Evolutionary conservation across 2,329 filamentous ascomycete species (phyloP).

Genomic region (Fusarium sp.): DNA sequence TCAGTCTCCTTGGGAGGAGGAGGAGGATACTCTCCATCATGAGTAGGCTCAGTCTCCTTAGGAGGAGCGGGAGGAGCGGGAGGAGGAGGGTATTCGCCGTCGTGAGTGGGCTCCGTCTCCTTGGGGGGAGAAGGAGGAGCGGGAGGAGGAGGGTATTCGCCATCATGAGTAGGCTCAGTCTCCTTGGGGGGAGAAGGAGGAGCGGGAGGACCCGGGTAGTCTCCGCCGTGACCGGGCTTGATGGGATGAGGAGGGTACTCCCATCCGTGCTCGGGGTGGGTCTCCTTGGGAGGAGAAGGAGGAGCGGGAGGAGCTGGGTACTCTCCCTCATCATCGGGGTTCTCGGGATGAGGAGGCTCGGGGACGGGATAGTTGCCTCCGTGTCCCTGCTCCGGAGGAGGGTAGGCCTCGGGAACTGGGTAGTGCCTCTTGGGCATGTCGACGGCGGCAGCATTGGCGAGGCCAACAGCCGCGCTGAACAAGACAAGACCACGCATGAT

Average conservation of each 20-base stretch:
- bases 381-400: slow-evolving; percentile 7
- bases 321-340: not conserved
- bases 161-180: not conserved
- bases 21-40: not conserved
- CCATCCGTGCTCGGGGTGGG: not conserved
- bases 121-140: not conserved
- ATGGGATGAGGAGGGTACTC: slow-evolving; percentile 7
- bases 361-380: slow-evolving; percentile 3
- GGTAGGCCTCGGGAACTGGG: not conserved
- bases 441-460: slow-evolving; percentile 34
- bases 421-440: slow-evolving; percentile 23
- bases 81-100: not conserved
- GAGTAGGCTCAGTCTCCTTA: too few relatives aligned
- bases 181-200: too few relatives aligned
- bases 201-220: not conserved
- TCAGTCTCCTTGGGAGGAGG: too few relatives aligned
- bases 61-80: not conserved
- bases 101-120: not conserved
- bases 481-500: slow-evolving; percentile 34
- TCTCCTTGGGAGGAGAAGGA: too few relatives aligned
- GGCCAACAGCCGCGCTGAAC: slow-evolving; percentile 33
- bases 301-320: slow-evolving; percentile 4
- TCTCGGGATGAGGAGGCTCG: not conserved
- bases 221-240: slow-evolving; percentile 1
- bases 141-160: slow-evolving; percentile 8